Evolutionary conservation across 2,329 filamentous ascomycete species (phyloP).

Genomic region (Fusarium liriodendri): DNA sequence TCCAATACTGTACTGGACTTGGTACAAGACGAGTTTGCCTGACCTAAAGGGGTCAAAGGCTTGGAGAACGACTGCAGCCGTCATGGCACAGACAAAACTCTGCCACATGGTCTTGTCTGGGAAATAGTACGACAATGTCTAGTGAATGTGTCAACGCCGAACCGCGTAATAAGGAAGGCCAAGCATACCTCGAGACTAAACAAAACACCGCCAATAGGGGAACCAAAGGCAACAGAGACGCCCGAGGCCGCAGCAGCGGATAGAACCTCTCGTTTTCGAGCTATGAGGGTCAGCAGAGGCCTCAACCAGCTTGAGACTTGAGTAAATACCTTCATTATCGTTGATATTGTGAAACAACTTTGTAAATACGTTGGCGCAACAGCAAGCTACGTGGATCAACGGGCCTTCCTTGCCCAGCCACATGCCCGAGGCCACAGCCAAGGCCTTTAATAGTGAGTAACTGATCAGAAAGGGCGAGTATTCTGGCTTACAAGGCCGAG

Average conservation of each 20-base stretch:
- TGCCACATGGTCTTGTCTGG: conserved; percentile 99
- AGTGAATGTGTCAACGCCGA: conserved; percentile 1
- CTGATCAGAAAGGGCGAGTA: not conserved
- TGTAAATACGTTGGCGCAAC: conserved; percentile 94
- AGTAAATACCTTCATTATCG: conserved; percentile 79
- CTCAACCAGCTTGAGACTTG: not conserved
- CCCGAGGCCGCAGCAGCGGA: conserved; percentile 93
- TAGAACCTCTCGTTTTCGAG: conserved; percentile 91
- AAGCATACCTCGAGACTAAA: conserved; percentile 87
- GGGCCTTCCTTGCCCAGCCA: conserved; percentile 98
- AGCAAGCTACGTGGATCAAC: conserved; percentile 95
- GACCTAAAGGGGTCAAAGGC: conserved; percentile 94
- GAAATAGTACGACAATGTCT: conserved; percentile 91
- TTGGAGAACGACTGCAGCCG: conserved; percentile 93
- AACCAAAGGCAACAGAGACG: conserved; percentile 93
- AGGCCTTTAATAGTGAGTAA: conserved; percentile 67
- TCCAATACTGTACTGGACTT: conserved; percentile 89
- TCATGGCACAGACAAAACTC: conserved; percentile 98
- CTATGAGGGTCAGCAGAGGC: conserved; percentile 55
- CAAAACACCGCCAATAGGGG: conserved; percentile 91
- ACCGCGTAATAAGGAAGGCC: not conserved
- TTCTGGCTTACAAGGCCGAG: conserved; percentile 76
- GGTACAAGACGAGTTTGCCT: conserved; percentile 94
- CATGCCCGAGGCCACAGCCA: conserved; percentile 92
- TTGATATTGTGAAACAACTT: conserved; percentile 85